Conservation (phyloP, 176 grass and related monocot species). For the Elaeis guineensis region DNA sequence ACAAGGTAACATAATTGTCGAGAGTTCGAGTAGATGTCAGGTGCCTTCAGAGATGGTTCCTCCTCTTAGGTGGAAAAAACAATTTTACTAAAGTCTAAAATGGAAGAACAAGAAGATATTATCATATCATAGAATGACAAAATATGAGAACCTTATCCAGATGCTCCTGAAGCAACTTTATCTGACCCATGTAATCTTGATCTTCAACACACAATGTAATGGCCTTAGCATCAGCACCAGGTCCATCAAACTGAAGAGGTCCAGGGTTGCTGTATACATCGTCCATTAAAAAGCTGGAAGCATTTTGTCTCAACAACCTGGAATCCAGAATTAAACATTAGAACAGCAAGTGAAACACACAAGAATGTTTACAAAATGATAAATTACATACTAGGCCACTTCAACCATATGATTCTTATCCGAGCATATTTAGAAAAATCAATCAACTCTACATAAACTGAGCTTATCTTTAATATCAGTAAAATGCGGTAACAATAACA, state of each 20-base stretch:
- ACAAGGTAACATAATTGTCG: too few species aligned
- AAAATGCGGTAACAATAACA: conserved; percentile 21
- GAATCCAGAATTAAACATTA: not conserved
- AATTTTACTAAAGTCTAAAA: too few species aligned
- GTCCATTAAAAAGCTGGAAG: conserved; percentile 72
- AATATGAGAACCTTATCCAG: conserved; percentile 56
- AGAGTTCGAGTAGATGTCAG: too few species aligned
- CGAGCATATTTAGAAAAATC: too few species aligned
- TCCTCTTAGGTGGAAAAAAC: too few species aligned
- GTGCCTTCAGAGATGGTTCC: too few species aligned
- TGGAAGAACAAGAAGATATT: too few species aligned
- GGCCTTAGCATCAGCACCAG: conserved; percentile 66
- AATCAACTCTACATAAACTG: too few species aligned
- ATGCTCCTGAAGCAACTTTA: conserved; percentile 89
- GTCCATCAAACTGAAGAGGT: conserved; percentile 81
- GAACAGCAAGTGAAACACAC: too few species aligned
- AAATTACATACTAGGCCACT: too few species aligned
- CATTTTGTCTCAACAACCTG: conserved; percentile 70
- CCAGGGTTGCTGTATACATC: conserved; percentile 98
- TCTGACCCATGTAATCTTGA: conserved; percentile 97
- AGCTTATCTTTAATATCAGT: not conserved
- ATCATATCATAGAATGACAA: not conserved
- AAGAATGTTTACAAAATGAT: too few species aligned
- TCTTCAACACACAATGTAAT: conserved; percentile 88
- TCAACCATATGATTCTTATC: too few species aligned